Conservation (phyloP, 192 early-diverging fungal genomes). For the Umbelopsis isabellina region DNA sequence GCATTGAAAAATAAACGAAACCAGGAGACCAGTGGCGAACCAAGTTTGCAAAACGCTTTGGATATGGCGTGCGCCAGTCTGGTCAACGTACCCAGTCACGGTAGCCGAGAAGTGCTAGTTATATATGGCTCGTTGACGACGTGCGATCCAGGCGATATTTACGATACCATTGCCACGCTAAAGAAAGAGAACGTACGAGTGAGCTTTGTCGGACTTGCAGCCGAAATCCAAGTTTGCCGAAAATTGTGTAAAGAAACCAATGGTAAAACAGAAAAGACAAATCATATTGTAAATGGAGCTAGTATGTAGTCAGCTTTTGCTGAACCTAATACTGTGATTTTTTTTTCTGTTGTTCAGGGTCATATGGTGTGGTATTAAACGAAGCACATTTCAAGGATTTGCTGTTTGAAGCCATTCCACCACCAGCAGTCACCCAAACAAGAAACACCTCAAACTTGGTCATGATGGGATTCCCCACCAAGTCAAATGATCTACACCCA, state of each 20-base stretch:
- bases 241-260: conserved; percentile 74
- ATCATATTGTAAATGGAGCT: background rate
- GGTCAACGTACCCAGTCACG: conserved; percentile 86
- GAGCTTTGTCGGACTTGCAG: conserved; percentile 86
- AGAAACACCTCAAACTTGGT: conserved; percentile 72
- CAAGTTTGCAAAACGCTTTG: conserved; percentile 91
- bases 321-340: background rate
- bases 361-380: conserved; percentile 82
- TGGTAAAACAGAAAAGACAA: conserved; percentile 48
- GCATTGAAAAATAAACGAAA: conserved; percentile 69
- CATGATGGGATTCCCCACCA: conserved; percentile 90
- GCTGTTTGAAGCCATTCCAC: conserved; percentile 84
- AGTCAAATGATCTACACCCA: conserved; percentile 50
- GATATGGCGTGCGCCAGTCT: conserved; percentile 80
- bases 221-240: conserved; percentile 86
- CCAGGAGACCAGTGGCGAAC: conserved; percentile 79
- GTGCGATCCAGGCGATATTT: conserved; percentile 93
- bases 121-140: conserved; percentile 89
- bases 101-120: conserved; percentile 85
- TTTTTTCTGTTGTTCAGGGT: conserved; percentile 49
- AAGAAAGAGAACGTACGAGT: conserved; percentile 75
- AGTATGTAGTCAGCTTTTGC: too few relatives aligned
- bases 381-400: conserved; percentile 83
- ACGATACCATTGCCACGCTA: conserved; percentile 74
- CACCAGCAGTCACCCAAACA: conserved; percentile 70